phyloP scores from a whole-genome alignment of 106 monocot species.

The Amphibolis antarctica region DNA sequence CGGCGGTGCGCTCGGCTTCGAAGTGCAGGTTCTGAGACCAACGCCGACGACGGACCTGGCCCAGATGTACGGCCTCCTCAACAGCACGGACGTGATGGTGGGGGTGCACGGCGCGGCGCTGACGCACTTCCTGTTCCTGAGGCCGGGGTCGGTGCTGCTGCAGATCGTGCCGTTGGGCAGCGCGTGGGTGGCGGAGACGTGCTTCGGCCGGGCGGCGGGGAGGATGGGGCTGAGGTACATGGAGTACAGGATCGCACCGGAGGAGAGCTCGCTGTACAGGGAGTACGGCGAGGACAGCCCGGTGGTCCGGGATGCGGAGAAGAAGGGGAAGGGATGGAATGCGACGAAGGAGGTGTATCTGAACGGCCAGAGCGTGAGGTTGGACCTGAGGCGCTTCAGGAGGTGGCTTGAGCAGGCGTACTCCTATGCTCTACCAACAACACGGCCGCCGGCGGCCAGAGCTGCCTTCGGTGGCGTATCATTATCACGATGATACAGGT shows the following conservation, averaged over 20 bases:
- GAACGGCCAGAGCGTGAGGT: conserved; percentile 42
- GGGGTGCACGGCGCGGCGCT: conserved; percentile 76
- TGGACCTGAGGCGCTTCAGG: conserved; percentile 37
- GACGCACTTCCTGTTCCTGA: conserved; percentile 79
- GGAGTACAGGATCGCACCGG: conserved; percentile 25
- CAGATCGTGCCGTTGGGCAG: conserved; percentile 68
- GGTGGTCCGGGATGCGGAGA: conserved; percentile 38
- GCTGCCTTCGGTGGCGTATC: no score
- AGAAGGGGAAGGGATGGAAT: conserved; percentile 55
- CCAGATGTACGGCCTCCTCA: conserved; percentile 34
- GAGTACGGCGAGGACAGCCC: conserved; percentile 30
- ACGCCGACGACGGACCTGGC: conserved; percentile 32
- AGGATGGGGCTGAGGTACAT: conserved; percentile 38
- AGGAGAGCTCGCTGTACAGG: conserved; percentile 50
- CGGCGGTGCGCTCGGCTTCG: conserved; percentile 14
- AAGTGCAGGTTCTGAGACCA: conserved; percentile 25
- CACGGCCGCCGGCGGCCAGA: no score
- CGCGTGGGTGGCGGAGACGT: conserved; percentile 58
- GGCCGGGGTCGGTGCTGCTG: conserved; percentile 43
- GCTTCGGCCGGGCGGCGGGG: conserved; percentile 48
- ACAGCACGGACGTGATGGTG: conserved; percentile 38
- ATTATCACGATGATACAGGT: no score
- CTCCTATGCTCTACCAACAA: not conserved
- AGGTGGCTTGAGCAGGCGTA: conserved; percentile 19
- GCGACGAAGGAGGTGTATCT: conserved; percentile 50